Evolutionary conservation across 2,329 filamentous ascomycete species (phyloP).

Genomic region (Chalara sp.): DNA sequence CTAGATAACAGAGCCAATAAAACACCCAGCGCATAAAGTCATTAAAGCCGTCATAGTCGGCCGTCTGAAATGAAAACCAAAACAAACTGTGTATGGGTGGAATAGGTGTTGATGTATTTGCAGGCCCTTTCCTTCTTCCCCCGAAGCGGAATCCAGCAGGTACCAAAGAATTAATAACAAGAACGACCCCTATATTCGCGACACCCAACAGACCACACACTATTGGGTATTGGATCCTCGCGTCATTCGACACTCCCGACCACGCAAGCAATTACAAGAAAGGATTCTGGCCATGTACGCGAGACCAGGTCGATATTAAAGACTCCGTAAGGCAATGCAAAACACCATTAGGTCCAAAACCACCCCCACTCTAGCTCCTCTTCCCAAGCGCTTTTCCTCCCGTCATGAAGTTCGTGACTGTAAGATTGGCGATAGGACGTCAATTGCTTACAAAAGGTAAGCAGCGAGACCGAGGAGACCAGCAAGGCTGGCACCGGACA

Average conservation of each 20-base stretch:
- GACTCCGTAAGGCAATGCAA: conserved; percentile 33
- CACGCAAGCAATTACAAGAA: conserved; percentile 37
- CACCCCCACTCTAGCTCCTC: conserved; percentile 19
- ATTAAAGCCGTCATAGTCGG: not conserved
- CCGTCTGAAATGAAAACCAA: not conserved
- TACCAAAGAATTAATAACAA: not conserved
- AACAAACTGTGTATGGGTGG: not conserved
- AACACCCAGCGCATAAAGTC: conserved; percentile 1
- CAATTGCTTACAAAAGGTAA: conserved; percentile 28
- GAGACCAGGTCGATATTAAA: conserved; percentile 21
- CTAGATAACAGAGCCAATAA: not conserved
- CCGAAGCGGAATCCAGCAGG: not conserved
- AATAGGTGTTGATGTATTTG: conserved; percentile 2
- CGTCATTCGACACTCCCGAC: conserved; percentile 28
- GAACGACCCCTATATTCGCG: conserved; percentile 6
- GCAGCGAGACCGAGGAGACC: conserved; percentile 54
- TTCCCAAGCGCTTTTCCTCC: conserved; percentile 31
- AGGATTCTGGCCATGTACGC: conserved; percentile 29
- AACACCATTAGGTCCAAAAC: conserved; percentile 27
- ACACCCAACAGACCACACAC: conserved; percentile 31
- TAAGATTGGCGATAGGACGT: conserved; percentile 45
- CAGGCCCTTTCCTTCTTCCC: not conserved
- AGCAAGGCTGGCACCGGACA: conserved; percentile 53
- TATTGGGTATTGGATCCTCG: conserved; percentile 28
- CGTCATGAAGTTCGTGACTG: conserved; percentile 32